Evolutionary conservation across 2,329 filamentous ascomycete species (phyloP).

Genomic region (Stagonosporopsis chrysanthemi): DNA sequence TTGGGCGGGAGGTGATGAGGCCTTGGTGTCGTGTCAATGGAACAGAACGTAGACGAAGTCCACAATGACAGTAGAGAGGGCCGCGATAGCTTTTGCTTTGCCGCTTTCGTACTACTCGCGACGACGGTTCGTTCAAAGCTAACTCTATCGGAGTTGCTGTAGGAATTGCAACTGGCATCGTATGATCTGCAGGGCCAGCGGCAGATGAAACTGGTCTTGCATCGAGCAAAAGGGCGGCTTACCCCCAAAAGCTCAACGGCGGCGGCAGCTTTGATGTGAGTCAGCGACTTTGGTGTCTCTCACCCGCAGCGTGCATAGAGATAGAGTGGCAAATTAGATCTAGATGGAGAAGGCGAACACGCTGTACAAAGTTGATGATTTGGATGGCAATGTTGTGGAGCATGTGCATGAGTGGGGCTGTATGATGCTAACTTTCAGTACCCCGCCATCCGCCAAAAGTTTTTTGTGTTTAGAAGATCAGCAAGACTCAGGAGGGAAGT

Average conservation of each 20-base stretch:
- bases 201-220: slow-evolving; percentile 10
- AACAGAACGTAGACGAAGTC: not conserved
- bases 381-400: slow-evolving; percentile 10
- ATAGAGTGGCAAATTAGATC: slow-evolving; percentile 2
- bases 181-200: slow-evolving; percentile 4
- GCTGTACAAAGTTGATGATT: slow-evolving; percentile 8
- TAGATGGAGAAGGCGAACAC: slow-evolving; percentile 1
- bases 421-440: slow-evolving; percentile 7
- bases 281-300: not conserved
- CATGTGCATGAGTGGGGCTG: slow-evolving; percentile 1
- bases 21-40: not conserved
- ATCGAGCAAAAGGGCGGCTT: slow-evolving; percentile 15
- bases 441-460: slow-evolving; percentile 12
- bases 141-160: not conserved
- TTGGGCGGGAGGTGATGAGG: not conserved
- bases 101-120: slow-evolving; percentile 1
- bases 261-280: not conserved
- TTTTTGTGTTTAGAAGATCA: not conserved
- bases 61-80: not conserved
- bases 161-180: not conserved
- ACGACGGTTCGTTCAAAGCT: not conserved
- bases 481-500: not conserved
- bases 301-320: not conserved
- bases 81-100: not conserved
- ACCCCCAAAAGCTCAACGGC: not conserved